Evolutionary conservation across 345 rosid species (phyloP), one percentile per base, ranked within the genome.

Genomic region (Brassica rapa): DNA sequence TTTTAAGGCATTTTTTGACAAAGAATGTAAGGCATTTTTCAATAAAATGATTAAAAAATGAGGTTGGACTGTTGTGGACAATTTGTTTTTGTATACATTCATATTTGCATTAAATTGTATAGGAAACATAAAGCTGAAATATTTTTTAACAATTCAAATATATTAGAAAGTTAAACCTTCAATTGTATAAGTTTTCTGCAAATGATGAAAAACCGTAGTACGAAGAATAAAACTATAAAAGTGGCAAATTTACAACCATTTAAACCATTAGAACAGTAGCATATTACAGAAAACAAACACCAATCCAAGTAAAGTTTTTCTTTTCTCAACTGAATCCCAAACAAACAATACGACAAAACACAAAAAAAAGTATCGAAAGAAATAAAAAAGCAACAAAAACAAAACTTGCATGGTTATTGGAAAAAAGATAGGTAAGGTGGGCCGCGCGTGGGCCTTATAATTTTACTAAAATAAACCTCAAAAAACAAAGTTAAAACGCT

Each of bases 381-480:
- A 61, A 68, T 30, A 62, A 60, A 77, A 69, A 67, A 43, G 35
- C 24, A 46, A 51, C 4, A 69, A 62, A 67, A 46, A 35, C 3
- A 39, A 9, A 39, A 3, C 46, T 37, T 71, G 64, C 70, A 62
- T 77, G 56, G 35, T 49, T 51, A 24, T 33, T 33, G 55, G 69
- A 69, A 23, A 23, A 70, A 70, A 53, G 32, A 59, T 3, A 39
- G 19, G 1, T 21, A 8, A 43, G 41, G 23, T 78, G 82, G 77
- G 82, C 63, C 82, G 30, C 43, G 60, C 60, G 29, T 78, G 82
- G 77, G 82, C 63, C 82, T 37, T 57, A 72, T 57, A 43, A 66
- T 41, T 8, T 77, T 12, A 11, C 46, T 4, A 23, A 66, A 69
- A 61, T 19, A 43, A 73, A 74, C 66, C 30, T 12, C 6, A 10